Base-by-base conservation (phyloP, 441 rosid species). In the Isatis lusitanica region DNA sequence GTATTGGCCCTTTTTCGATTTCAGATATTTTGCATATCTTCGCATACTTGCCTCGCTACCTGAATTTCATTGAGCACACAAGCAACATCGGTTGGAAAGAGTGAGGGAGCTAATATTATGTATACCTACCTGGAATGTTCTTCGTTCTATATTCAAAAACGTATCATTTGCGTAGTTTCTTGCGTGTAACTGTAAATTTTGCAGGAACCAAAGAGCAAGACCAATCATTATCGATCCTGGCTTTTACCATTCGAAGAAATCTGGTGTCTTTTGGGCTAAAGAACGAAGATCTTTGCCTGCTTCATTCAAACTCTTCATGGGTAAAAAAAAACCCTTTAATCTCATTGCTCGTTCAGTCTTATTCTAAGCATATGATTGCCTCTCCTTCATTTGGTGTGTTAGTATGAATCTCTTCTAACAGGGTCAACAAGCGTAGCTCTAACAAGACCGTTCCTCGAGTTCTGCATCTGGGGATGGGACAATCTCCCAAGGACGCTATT, bases 31-130 rank as follows among this genome's bases (percentile, higher is more conserved):
- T 92, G 83, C 95, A 94, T 71, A 84, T 94, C 18, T 92, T 94
- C 80, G 89, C 98, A 2, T 92, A 84, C 85, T 85, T 94, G 87
- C 95, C 98, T 1, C 86, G 91, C 81, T 92, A 92, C 81, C 80
- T 94, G 64, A 94, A 94, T 77, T 94, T 92, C 84, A 80, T 92
- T 3, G 97, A 90, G 89, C 97, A 94, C 81, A 85, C 93, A n/a
- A 88, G 97, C 78, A 79, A 82, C 65, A 83, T 94, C 65, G 95
- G 92, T 18, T 94, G 92, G 92, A 90, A 94, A 94, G 98, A 94
- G 98, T 92, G 80, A 94, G 91, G 75, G 47, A 71, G 69, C 65
- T 71, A 72, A 36, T 42, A 59, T 51, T 72, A 72, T 46, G 80
- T 76, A 76, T 65, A 76, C 39, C 11, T 57, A 63, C 53, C 52